Base-by-base conservation (phyloP, 2,329 filamentous ascomycete genomes). In the Tympanopsis confertula region DNA sequence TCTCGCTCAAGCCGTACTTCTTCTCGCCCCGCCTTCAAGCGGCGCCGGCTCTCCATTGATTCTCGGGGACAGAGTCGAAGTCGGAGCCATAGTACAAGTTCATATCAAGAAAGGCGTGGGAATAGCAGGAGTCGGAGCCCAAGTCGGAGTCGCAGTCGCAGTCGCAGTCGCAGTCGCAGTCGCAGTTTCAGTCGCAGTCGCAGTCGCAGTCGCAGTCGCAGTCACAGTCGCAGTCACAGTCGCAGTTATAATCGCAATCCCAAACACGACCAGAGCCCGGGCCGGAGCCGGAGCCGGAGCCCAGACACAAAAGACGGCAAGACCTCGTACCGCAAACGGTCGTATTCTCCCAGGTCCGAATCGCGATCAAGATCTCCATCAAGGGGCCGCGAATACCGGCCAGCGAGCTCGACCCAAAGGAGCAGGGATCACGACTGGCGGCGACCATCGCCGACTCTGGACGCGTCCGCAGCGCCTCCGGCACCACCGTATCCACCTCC, bases 1-100 rank as follows among this genome's bases (percentile, higher is more conserved):
- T 50, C 44, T 5, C 35, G 39, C 5, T 50, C 51, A 3, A 61
- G 58, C 38, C 52, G 55, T 35, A 56, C 50, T 38, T 53, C 53
- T 7, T 54, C 53, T 3, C 54, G 52, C 2, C 60, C 60, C 0
- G 53, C 56, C 3, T 59, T 57, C 38, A 66, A 66, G 43, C 53
- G 61, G 32, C 54, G 54, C 15, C 56, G 63, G 2, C 42, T 61
- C n/a, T 61, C 61, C 14, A 41, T 22, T 13, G 13, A 19, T 13
- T 13, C 20, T 17, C 24, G 35, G 17, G 42, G 38, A 19, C 39
- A 38, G 15, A 44, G 44, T 24, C 38, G 40, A n/a, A 46, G 42
- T 20, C 13, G 32, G 20, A 42, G 38, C 30, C n/a, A 28, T n/a
- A 28, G n/a, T n/a, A n/a, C n/a, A n/a, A n/a, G n/a, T n/a, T n/a